phyloP scores from a whole-genome alignment of 179 eudicot genomes.

The Spinacia oleracea region DNA sequence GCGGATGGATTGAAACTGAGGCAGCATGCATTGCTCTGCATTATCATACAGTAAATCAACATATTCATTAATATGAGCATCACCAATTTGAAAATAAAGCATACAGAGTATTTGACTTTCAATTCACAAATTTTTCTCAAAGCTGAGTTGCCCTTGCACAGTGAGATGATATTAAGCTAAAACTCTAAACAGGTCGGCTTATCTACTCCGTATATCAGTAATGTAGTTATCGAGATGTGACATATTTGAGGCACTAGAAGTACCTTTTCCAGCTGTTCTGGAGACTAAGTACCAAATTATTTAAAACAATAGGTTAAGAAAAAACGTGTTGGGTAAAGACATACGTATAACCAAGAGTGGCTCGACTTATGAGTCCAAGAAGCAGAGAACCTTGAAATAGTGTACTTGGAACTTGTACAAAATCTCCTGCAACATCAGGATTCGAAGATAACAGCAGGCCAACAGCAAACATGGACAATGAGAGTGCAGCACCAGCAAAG shows the following conservation, averaged over 20 bases:
- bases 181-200: neutral
- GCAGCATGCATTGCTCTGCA: constrained; percentile 88
- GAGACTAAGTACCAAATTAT: neutral
- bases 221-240: neutral
- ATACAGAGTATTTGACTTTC: neutral
- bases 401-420: constrained; percentile 89
- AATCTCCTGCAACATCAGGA: constrained; percentile 69
- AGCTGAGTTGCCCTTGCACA: neutral
- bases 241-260: neutral
- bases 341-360: constrained; percentile 85
- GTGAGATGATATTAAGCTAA: neutral
- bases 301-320: neutral
- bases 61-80: neutral
- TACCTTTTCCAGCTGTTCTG: neutral
- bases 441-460: constrained; percentile 84
- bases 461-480: constrained; percentile 83
- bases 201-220: neutral
- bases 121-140: neutral
- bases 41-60: constrained; percentile 8
- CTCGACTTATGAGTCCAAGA: constrained; percentile 91
- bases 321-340: constrained; percentile 33
- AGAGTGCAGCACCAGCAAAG: constrained; percentile 82
- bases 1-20: constrained; percentile 81
- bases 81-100: neutral
- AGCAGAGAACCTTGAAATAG: constrained; percentile 97